Base-by-base conservation (phyloP, 495 filamentous ascomycete genomes). In the Hypoxylon intermedium region DNA sequence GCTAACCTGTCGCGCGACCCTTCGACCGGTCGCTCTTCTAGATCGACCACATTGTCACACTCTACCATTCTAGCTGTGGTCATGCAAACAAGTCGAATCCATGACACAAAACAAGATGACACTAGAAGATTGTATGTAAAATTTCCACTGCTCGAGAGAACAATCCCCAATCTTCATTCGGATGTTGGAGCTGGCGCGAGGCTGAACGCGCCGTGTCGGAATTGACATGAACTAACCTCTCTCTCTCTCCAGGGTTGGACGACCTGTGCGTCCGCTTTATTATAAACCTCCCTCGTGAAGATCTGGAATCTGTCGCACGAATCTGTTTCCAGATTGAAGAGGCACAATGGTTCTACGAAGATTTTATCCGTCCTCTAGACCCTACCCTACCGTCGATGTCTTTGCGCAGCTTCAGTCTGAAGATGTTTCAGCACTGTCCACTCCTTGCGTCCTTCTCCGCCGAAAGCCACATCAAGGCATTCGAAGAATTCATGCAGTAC, bases 301-400 rank as follows among this genome's bases (percentile, higher is more conserved):
- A 98, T 72, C 87, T 97, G 23, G 84, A 87, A 57, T 91, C 88
- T 0, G 89, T 96, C 16, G 91, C 93, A 68, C 90, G 94, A 60
- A 92, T 98, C 69, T 97, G 92, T 74, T 98, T 98, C 74, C 93
- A 97, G 77, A 88, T 98, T 51, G 94, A 98, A 75, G 95, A 97
- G 70, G 94, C 94, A 69, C 94, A 98, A 89, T 98, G 94, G 94
- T 98, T 92, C 74, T 98, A 97, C 85, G 95, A 98, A 75, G 94
- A 98, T 75, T 98, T 98, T 70, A 90, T 98, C 74, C 89, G 95
- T 30, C 92, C 92, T 24, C 78, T 93, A 49, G 91, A 97, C 69
- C 91, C 92, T 6, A 80, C 81, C 26, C 77, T 98, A 2, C 95
- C 95, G 5, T 91, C 89, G 1, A 85, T 98, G 74, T 86, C 86